Conservation (phyloP, 2,329 filamentous ascomycete genomes). For the Penicillium sp. region DNA sequence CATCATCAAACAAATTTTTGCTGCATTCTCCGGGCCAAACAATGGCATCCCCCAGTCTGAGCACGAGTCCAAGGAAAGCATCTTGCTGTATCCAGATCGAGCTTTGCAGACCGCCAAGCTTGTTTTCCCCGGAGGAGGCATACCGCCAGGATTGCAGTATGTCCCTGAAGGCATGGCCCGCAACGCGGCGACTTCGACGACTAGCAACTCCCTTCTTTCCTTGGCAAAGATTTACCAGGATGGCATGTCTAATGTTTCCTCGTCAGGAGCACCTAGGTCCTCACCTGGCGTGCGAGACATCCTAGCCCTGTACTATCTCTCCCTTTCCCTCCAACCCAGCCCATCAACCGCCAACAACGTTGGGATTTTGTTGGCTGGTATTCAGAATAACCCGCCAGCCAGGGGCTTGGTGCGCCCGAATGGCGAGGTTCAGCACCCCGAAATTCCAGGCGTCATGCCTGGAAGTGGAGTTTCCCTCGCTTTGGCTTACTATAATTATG, state of each 20-base stretch:
- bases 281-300: conserved; percentile 86
- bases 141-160: conserved; percentile 76
- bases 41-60: conserved; percentile 41
- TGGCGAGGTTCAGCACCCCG: conserved; percentile 45
- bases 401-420: conserved; percentile 37
- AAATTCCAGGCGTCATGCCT: conserved; percentile 75
- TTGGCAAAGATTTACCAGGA: conserved; percentile 98
- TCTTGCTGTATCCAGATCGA: conserved; percentile 79
- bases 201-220: conserved; percentile 91
- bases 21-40: conserved; percentile 59
- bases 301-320: conserved; percentile 90
- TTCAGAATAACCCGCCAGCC: conserved; percentile 67
- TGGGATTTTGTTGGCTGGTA: conserved; percentile 90
- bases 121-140: conserved; percentile 74
- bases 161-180: conserved; percentile 70
- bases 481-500: conserved; percentile 93
- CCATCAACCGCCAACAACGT: conserved; percentile 98
- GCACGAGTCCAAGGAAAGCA: conserved; percentile 54
- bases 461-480: conserved; percentile 88
- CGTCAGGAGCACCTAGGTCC: conserved; percentile 58
- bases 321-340: conserved; percentile 88
- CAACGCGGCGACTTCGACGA: conserved; percentile 84
- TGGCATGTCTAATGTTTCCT: conserved; percentile 73
- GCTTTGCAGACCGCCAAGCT: conserved; percentile 80
- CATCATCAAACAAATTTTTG: conserved; percentile 76